Percentiles rank a stretch among this genome's conserved stretches.
Evolutionary conservation across 176 grass and related monocot genomes (phyloP).

Genomic region (Carex kokanica): DNA sequence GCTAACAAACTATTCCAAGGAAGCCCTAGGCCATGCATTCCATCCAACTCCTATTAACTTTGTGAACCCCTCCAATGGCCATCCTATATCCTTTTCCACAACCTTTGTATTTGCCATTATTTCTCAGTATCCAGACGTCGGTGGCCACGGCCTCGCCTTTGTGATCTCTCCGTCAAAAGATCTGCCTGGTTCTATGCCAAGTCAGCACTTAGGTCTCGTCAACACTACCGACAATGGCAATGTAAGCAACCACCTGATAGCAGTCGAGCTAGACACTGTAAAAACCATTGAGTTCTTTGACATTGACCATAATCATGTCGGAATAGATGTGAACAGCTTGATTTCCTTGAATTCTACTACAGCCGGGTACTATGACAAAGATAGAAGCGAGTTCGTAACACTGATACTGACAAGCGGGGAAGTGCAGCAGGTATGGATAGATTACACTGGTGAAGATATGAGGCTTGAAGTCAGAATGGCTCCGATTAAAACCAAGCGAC

Average conservation of each 20-base stretch:
- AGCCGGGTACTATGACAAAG: slow-evolving; percentile 35
- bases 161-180: slow-evolving; percentile 39
- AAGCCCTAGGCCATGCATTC: slow-evolving; percentile 44
- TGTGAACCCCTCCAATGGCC: not conserved
- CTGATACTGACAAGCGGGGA: slow-evolving; percentile 34
- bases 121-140: slow-evolving; percentile 34
- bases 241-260: slow-evolving; percentile 37
- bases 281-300: slow-evolving; percentile 44
- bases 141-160: slow-evolving; percentile 47
- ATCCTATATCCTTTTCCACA: slow-evolving; percentile 39
- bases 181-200: slow-evolving; percentile 19
- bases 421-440: slow-evolving; percentile 46
- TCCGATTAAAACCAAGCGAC: slow-evolving; percentile 27
- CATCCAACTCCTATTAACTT: slow-evolving; percentile 24
- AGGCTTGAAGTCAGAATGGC: slow-evolving; percentile 38
- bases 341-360: slow-evolving; percentile 22
- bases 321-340: slow-evolving; percentile 47
- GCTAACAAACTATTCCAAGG: slow-evolving; percentile 42
- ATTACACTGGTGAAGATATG: slow-evolving; percentile 32
- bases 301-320: slow-evolving; percentile 56
- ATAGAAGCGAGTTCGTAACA: not conserved
- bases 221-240: slow-evolving; percentile 35
- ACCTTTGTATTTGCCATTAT: slow-evolving; percentile 54
- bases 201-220: slow-evolving; percentile 51
- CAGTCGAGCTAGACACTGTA: slow-evolving; percentile 56